Conservation (phyloP, 805 yeast species). For the Wickerhamomyces alni region DNA sequence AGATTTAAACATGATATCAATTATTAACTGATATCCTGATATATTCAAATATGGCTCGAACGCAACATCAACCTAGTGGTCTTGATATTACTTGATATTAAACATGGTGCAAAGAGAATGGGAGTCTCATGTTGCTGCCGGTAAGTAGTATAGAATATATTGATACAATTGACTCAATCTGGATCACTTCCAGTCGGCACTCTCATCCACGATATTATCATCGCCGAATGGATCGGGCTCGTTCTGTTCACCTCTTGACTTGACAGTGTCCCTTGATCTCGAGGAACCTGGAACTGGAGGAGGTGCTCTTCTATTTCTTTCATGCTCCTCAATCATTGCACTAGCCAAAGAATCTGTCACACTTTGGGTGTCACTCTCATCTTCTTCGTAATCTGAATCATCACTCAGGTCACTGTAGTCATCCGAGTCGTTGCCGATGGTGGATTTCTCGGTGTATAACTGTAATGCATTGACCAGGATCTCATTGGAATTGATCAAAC, state of each 20-base stretch:
- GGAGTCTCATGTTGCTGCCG: too few relatives aligned
- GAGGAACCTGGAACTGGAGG: conserved; percentile 12
- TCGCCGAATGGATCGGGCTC: conserved; percentile 51
- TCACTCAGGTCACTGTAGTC: conserved; percentile 29
- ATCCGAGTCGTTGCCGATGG: conserved; percentile 34
- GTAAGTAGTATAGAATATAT: too few relatives aligned
- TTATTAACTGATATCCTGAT: too few relatives aligned
- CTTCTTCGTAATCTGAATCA: conserved; percentile 27
- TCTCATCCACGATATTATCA: conserved; percentile 28
- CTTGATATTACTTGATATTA: too few relatives aligned
- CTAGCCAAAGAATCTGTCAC: conserved; percentile 22
- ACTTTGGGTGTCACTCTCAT: conserved; percentile 26
- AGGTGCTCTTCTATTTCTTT: conserved; percentile 13
- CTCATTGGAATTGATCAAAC: conserved; percentile 84
- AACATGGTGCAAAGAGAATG: too few relatives aligned
- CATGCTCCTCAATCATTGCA: conserved; percentile 22
- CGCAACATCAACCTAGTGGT: too few relatives aligned
- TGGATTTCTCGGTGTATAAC: conserved; percentile 54
- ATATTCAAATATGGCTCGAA: too few relatives aligned
- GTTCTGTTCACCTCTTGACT: conserved; percentile 11
- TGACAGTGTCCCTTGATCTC: neutral
- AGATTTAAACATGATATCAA: too few relatives aligned
- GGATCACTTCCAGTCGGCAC: conserved; percentile 17
- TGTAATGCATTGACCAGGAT: conserved; percentile 73
- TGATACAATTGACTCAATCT: too few relatives aligned